Evolutionary conservation across 495 filamentous ascomycete species (phyloP), one percentile per base, ranked within the genome.

Genomic region (Penicillium atrosanguineum): DNA sequence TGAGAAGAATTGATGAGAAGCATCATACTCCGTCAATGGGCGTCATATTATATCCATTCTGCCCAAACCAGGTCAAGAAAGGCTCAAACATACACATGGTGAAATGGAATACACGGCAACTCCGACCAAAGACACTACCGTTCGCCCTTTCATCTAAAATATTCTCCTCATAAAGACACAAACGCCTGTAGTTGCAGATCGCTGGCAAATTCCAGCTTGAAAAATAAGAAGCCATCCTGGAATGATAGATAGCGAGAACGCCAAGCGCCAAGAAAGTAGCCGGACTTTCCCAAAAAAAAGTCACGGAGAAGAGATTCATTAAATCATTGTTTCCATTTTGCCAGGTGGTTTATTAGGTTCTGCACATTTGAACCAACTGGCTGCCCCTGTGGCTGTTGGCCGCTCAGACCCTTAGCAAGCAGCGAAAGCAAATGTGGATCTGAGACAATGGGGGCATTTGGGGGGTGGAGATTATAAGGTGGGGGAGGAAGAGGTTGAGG

Each of bases 271-370:
- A 34, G 25, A 56, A 53, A 40, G 40, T 44, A 53, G 49, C 45
- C 43, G 41, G 28, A 25, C 42, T 20, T n/a, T 7, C 23, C 23
- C n/a, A n/a, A 43, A 42, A 39, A 46, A 21, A 41, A 50, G 46
- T 56, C 48, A 54, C 46, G 48, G 53, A 43, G 50, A 64, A 37
- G 56, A 60, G 46, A 66, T 45, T 69, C 65, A 55, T 72, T 51
- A 60, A 66, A 53, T 80, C 72, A 82, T 69, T 81, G 79, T 62
- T 78, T 81, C 72, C 81, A 85, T 63, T 79, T 83, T 11, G 79
- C 71, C 57, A 86, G 64, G 55, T 85, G 82, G 47, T 79, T 77
- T 76, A 86, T 79, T 43, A 86, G 73, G 56, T 83, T 80, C 59
- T 84, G 79, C 52, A 86, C 76, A 62, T 84, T 76, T 31, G 70